Base-by-base conservation (phyloP, 257 asterid genomes). In the Forsythia suspensa region DNA sequence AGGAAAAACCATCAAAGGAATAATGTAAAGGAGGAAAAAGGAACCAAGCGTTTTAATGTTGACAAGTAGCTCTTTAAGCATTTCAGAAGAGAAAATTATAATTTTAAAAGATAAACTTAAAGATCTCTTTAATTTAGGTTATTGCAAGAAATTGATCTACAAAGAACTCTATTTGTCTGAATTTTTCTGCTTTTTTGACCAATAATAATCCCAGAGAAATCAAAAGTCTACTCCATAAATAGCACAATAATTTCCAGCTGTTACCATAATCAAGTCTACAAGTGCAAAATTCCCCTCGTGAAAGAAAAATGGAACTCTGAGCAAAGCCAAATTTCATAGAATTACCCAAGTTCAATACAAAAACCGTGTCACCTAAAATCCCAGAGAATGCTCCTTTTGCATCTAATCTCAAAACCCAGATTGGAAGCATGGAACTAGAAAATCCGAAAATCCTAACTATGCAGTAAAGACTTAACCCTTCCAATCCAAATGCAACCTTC, bases 371-470 rank as follows among this genome's bases (percentile, higher is more conserved):
- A 9, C 37, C 3, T 10, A 3, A 61, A 61, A 61, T 61, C 69
- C 16, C 40, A 7, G 11, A 57, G 38, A 20, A 61, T 4, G 39
- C 40, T 24, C 6, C 8, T 21, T 24, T 63, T 63, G 70, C 37
- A 29, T 63, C 70, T 63, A 29, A 63, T 59, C 76, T 37, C 65
- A 15, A 10, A 75, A 38, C 72, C 71, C 40, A 57, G 38, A 55
- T 36, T 24, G 70, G 18, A 18, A 77, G 13, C 43, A n/a, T 63
- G 29, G 36, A 69, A 71, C 74, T 4, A 41, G 79, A 44, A 61
- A 41, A 37, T 78, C 46, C 76, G 8, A 2, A 29, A 21, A 79
- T 63, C 70, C 70, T 38, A 24, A 78, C 52, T 52, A 70, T 9
- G 44, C 74, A 43, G 38, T 44, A 38, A 3, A 40, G 39, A 73